Evolutionary conservation across 1,139 yeast genomes (phyloP).

Genomic region (Geotrichum australiense): DNA sequence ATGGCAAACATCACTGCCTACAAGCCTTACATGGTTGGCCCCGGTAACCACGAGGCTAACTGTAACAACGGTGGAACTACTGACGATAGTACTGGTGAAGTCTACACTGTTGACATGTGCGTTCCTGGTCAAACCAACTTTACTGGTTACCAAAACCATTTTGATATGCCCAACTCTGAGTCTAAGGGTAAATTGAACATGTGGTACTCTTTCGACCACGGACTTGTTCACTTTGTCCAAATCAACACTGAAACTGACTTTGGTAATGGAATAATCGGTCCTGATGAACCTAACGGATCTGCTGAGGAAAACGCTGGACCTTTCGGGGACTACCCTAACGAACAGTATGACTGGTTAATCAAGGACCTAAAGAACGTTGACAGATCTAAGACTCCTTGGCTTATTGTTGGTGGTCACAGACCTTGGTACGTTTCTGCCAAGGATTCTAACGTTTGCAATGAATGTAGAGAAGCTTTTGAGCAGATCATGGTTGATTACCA

Average conservation of each 20-base stretch:
- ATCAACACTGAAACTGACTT: constrained; percentile 31
- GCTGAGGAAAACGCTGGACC: constrained; percentile 24
- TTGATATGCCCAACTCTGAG: constrained; percentile 26
- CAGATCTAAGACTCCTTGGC: constrained; percentile 31
- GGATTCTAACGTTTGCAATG: constrained; percentile 22
- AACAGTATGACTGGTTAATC: constrained; percentile 36
- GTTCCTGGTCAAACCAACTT: constrained; percentile 26
- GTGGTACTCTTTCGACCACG: constrained; percentile 33
- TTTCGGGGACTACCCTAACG: constrained; percentile 24
- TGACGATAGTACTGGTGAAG: constrained; percentile 11
- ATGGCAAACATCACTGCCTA: constrained; percentile 23
- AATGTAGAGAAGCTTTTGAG: constrained; percentile 30
- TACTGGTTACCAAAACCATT: constrained; percentile 26
- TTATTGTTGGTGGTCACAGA: constrained; percentile 35
- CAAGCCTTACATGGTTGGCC: constrained; percentile 30
- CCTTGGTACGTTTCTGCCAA: constrained; percentile 31
- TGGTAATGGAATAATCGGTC: constrained; percentile 25
- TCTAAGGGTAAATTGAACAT: constrained; percentile 25
- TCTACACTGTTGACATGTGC: constrained; percentile 22
- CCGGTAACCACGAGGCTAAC: constrained; percentile 31
- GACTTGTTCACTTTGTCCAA: constrained; percentile 30
- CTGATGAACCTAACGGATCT: constrained; percentile 26
- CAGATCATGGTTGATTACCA: constrained; percentile 23
- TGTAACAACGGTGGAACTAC: constrained; percentile 28
- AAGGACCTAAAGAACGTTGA: constrained; percentile 38